A percentile compares a stretch with the other conserved stretches of the same genome.
Evolutionary conservation across 2,329 filamentous ascomycete species (phyloP).

Genomic region (Botryotinia calthae): DNA sequence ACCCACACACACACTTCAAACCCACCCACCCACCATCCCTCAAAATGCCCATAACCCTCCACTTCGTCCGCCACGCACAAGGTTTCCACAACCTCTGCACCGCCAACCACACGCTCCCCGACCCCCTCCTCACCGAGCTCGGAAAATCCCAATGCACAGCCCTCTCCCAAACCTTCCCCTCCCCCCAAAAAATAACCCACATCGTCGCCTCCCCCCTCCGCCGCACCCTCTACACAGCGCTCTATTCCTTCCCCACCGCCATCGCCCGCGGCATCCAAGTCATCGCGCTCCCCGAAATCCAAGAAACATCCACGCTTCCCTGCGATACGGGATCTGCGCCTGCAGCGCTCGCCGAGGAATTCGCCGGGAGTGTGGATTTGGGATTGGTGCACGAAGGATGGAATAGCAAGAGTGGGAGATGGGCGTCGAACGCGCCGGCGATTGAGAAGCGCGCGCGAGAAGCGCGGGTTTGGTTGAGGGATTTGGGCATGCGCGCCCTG

Average conservation of each 20-base stretch:
- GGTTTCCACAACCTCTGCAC: constrained; percentile 76
- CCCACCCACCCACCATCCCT: too few relatives aligned
- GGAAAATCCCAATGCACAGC: constrained; percentile 71
- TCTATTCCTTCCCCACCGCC: constrained; percentile 63
- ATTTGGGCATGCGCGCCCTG: constrained; percentile 35
- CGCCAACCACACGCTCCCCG: constrained; percentile 69
- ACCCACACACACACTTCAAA: too few relatives aligned
- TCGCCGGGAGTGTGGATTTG: constrained; percentile 8
- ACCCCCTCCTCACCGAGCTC: constrained; percentile 74
- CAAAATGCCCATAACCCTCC: constrained; percentile 45
- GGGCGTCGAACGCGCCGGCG: constrained; percentile 35
- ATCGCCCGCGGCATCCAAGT: constrained; percentile 47
- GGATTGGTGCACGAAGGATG: background rate
- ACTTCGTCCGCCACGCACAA: constrained; percentile 71
- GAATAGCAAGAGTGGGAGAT: constrained; percentile 35
- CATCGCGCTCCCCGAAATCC: constrained; percentile 68
- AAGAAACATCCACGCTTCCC: constrained; percentile 72
- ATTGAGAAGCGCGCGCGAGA: constrained; percentile 50
- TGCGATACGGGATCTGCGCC: constrained; percentile 65
- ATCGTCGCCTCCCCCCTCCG: constrained; percentile 77
- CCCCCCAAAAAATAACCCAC: constrained; percentile 63
- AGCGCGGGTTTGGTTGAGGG: constrained; percentile 57
- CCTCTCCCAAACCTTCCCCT: constrained; percentile 62
- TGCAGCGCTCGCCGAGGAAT: background rate
- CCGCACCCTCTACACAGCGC: constrained; percentile 76